phyloP scores from a whole-genome alignment of 192 early-diverging fungal genomes.

The Coemansia sp. region DNA sequence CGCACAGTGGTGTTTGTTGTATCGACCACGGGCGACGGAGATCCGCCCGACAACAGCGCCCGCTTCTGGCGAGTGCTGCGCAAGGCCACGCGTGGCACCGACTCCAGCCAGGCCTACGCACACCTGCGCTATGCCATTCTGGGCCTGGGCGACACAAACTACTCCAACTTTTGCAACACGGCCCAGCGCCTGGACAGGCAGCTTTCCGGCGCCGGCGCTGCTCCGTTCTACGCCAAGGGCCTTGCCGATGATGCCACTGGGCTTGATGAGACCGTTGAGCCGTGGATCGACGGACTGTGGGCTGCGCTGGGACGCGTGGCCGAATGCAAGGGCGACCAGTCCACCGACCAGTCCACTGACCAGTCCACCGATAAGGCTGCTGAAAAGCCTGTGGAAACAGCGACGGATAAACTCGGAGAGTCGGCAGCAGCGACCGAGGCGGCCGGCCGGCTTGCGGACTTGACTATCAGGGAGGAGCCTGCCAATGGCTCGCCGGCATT shows the following conservation, averaged over 20 bases:
- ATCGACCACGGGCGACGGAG: conserved; percentile 93
- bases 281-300: conserved; percentile 89
- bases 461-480: background rate
- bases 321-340: background rate
- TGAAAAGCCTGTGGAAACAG: conserved; percentile 1
- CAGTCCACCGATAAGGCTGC: background rate
- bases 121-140: conserved; percentile 41
- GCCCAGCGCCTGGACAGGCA: conserved; percentile 74
- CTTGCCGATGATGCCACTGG: conserved; percentile 91
- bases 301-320: conserved; percentile 51
- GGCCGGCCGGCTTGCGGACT: background rate
- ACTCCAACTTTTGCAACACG: conserved; percentile 86
- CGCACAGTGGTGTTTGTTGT: conserved; percentile 63
- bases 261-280: conserved; percentile 85
- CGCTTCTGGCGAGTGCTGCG: conserved; percentile 84
- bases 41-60: conserved; percentile 89
- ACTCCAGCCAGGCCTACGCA: conserved; percentile 4
- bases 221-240: conserved; percentile 67
- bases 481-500: background rate
- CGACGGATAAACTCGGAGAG: background rate
- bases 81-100: conserved; percentile 46
- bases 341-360: background rate
- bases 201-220: conserved; percentile 67
- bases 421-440: background rate
- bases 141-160: conserved; percentile 92